Evolutionary conservation across 2,329 filamentous ascomycete species (phyloP), one percentile per base, ranked within the genome.

Genomic region (Aspergillus bombycis): DNA sequence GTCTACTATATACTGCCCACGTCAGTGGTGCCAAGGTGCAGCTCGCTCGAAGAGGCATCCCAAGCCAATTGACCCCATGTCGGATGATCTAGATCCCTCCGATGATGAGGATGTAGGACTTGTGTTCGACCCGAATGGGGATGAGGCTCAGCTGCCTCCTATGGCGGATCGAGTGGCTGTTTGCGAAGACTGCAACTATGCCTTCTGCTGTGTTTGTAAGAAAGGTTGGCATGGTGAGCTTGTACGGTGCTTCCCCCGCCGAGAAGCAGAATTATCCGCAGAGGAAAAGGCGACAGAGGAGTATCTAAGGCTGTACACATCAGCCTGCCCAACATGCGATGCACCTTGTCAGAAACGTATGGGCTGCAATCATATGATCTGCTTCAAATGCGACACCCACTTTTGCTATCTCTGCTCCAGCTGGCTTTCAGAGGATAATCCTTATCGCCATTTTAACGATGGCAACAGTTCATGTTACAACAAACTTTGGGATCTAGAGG

Each of bases 281-380:
- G 94, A 97, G 75, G 94, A 97, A 70, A 89, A 92, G 73, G 93
- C 93, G 0, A 93, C 92, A 2, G 84, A 95, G 67, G 91, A 95
- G 62, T 99, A 96, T 75, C 84, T 99, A 70, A 84, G 87, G 56
- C 80, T 88, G 65, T 89, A 97, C 79, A 96, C 94, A 0, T 93
- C 93, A 12, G 89, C 91, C 1, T 99, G 95, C 74, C 94, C 95
- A 12, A 94, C 93, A 4, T 99, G 95, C 79, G 88, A 84, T 34
- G 89, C 91, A 1, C 92, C 92, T 0, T 90, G 90, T 26, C 92
- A 97, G 75, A 99, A 99, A 82, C 92, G 91, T 1, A 89, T 92
- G 73, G 95, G 95, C 45, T 99, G 95, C 83, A 97, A 97, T 78
- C 94, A 97, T 78, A 98, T 98, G 93, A 91, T 90, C 57, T 97